phyloP scores from a whole-genome alignment of 2,329 filamentous ascomycete species.

The Xenoacremonium recifei region DNA sequence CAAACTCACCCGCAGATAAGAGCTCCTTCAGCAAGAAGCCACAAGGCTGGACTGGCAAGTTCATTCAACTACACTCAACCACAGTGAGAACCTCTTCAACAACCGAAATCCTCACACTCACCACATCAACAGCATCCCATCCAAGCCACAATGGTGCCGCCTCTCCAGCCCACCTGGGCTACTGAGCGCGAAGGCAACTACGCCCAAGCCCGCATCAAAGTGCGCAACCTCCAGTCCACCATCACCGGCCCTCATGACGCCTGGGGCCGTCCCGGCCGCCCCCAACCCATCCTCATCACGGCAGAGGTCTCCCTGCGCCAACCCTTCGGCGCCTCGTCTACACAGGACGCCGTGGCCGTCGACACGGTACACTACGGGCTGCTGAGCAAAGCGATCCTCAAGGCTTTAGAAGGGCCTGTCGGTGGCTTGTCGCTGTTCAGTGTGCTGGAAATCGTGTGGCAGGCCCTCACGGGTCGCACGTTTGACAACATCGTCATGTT shows the following conservation, averaged over 20 bases:
- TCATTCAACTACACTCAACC: no score
- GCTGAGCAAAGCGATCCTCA: conserved; percentile 64
- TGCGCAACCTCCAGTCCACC: conserved; percentile 60
- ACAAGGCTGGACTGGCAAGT: no score
- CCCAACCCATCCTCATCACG: conserved; percentile 63
- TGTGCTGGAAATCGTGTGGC: conserved; percentile 33
- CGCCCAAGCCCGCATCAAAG: conserved; percentile 49
- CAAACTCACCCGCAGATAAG: no score
- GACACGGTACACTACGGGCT: conserved; percentile 76
- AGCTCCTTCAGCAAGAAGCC: no score
- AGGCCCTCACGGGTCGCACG: conserved; percentile 26
- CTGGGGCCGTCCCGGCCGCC: conserved; percentile 60
- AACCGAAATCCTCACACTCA: neutral
- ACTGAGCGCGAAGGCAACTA: conserved; percentile 26
- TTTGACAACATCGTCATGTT: conserved; percentile 8
- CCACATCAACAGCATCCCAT: conserved; percentile 2
- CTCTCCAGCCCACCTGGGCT: conserved; percentile 22
- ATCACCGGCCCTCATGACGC: conserved; percentile 62
- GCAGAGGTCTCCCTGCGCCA: conserved; percentile 55
- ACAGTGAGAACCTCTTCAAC: neutral
- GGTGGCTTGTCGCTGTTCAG: conserved; percentile 17
- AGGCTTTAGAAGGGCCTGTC: conserved; percentile 37
- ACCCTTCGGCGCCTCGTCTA: conserved; percentile 57
- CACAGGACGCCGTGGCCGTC: conserved; percentile 58
- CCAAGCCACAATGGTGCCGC: conserved; percentile 16